These are phyloP conservation scores for Calonectria pauciramosa DNA, from an alignment of 2,329 filamentous ascomycete genomes.

Conservation along the genomic window DNA sequence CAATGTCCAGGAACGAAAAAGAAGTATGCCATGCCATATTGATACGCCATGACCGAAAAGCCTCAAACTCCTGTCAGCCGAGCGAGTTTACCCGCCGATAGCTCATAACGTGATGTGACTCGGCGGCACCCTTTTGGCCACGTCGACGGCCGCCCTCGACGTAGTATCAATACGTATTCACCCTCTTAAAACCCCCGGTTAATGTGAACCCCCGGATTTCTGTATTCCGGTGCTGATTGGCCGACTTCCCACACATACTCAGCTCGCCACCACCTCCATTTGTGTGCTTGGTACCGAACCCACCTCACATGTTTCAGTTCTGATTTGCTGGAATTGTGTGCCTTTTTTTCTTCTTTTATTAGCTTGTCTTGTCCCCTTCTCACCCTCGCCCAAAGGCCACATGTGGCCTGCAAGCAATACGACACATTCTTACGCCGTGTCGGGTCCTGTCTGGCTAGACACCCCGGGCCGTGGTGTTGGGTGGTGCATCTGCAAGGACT, in stretches of 20 bases:
- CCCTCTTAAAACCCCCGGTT: conserved; percentile 16
- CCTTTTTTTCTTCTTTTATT: not conserved
- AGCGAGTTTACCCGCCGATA: conserved; percentile 25
- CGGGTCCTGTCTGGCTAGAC: not conserved
- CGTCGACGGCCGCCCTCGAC: conserved; percentile 20
- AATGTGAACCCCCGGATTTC: conserved; percentile 26
- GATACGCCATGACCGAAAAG: not conserved
- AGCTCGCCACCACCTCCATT: conserved; percentile 19
- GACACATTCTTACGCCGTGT: not conserved
- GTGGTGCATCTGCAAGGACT: conserved; percentile 15
- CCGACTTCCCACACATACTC: conserved; percentile 12
- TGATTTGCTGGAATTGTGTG: conserved; percentile 17
- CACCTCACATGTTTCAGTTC: conserved; percentile 5
- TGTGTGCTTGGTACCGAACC: conserved; percentile 10
- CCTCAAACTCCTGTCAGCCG: conserved; percentile 14
- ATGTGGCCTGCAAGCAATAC: not conserved
- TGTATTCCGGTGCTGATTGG: conserved; percentile 19
- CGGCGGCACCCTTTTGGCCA: conserved; percentile 21
- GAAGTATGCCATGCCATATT: not conserved
- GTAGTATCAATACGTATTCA: conserved; percentile 13
- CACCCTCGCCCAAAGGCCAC: not conserved
- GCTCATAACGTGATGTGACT: conserved; percentile 24
- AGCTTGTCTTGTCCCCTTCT: not conserved
- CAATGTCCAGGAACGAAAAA: not conserved
- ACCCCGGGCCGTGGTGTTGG: conserved; percentile 2